Evolutionary conservation across 1,139 yeast species (phyloP), one percentile per base, ranked within the genome.

Genomic region (Nakaseomyces glabratus): DNA sequence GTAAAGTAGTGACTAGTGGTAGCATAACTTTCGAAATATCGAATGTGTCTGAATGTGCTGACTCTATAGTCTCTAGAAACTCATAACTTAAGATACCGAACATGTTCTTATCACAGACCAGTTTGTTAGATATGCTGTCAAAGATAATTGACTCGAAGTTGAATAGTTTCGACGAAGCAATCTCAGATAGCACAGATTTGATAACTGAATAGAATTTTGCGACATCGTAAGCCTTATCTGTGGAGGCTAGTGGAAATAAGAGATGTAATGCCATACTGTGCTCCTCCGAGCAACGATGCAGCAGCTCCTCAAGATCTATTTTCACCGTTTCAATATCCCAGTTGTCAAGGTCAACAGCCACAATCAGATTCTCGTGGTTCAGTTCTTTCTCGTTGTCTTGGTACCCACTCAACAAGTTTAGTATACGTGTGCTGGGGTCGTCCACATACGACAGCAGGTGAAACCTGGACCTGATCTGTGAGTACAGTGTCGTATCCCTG

Each of bases 41-140:
- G 18, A 16, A 30, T 8, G 15, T 12, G n/a, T 24, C 10, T 16
- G 24, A 5, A 11, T 30, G 24, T 9, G 28, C 11, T 20, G 19
- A 24, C 28, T 35, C 31, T 7, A 20, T 24, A 3, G 35, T 16
- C 17, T 34, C 34, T 23, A 43, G 38, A 17, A 46, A 35, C 7
- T 38, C 32, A 6, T 32, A 28, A 29, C 39, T 38, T 15, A 42
- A 28, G 7, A 48, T 33, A 4, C 48, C 52, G 25, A 45, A 46
- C 15, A 46, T 30, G n/a, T 35, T 34, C 29, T 39, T 39, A n/a
- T 37, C 43, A 3, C 30, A 26, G 4, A 26, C 30, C 21, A 26
- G 4, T 4, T 26, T 26, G 3, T 13, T 6, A 18, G 21, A 20
- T n/a, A 17, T 14, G 9, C 21, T 21, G 11, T 26, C 30, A 10